phyloP scores from a whole-genome alignment of 2,329 filamentous ascomycete genomes.

The Hyphodiscus sp. region DNA sequence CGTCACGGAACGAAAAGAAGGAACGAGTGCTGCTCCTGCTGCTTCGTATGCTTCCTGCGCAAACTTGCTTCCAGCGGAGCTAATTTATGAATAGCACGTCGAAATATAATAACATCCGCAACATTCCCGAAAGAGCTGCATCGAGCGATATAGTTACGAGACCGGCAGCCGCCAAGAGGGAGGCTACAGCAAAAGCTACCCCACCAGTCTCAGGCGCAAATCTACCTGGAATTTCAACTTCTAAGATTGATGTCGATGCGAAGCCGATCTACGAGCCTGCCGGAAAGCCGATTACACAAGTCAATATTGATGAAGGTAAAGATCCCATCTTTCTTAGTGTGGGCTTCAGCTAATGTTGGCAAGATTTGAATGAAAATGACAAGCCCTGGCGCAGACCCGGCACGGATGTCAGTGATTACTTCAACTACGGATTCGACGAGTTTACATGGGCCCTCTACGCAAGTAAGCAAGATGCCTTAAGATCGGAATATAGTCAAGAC shows the following conservation, averaged over 20 bases:
- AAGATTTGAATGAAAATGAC: slow-evolving; percentile 68
- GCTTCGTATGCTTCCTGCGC: slow-evolving; percentile 42
- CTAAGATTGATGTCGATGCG: slow-evolving; percentile 76
- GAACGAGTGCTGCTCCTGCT: slow-evolving; percentile 48
- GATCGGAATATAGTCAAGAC: slow-evolving; percentile 67
- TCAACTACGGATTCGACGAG: slow-evolving; percentile 98
- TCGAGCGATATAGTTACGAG: slow-evolving; percentile 45
- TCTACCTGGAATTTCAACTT: slow-evolving; percentile 63
- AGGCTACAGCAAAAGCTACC: slow-evolving; percentile 32
- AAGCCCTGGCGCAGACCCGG: slow-evolving; percentile 96
- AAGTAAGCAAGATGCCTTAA: slow-evolving; percentile 74
- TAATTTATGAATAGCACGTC: slow-evolving; percentile 42
- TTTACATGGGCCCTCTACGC: slow-evolving; percentile 97
- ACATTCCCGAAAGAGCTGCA: slow-evolving; percentile 55
- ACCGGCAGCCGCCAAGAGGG: slow-evolving; percentile 39
- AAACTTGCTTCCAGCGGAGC: background rate
- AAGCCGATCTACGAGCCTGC: slow-evolving; percentile 72
- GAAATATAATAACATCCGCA: slow-evolving; percentile 58
- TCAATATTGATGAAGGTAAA: slow-evolving; percentile 64
- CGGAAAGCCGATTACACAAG: slow-evolving; percentile 73
- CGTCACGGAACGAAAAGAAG: slow-evolving; percentile 61
- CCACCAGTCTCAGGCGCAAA: slow-evolving; percentile 40
- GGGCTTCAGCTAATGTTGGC: background rate
- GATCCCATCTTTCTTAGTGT: background rate
- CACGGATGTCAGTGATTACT: slow-evolving; percentile 92